phyloP scores from a whole-genome alignment of 2,329 filamentous ascomycete genomes.

The Hymenoscyphus fraxineus region DNA sequence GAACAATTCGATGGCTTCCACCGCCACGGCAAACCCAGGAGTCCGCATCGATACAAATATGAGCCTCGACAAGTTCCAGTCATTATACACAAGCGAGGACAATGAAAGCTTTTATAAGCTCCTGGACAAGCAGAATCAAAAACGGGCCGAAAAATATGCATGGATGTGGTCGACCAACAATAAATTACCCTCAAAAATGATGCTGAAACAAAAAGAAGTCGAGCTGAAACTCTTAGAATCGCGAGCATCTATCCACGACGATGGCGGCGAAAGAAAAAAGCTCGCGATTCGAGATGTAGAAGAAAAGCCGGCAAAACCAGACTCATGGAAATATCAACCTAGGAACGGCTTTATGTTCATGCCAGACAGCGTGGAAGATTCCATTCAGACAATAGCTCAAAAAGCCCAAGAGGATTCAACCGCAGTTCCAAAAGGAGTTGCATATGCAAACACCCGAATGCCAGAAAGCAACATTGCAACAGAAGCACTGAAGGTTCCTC shows the following conservation, averaged over 20 bases:
- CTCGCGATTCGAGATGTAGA: conserved; percentile 64
- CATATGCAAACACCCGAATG: conserved; percentile 80
- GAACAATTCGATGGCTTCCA: conserved; percentile 38
- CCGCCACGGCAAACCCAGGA: conserved; percentile 35
- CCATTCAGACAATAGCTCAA: conserved; percentile 60
- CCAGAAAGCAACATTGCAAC: conserved; percentile 45
- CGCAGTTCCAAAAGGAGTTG: conserved; percentile 71
- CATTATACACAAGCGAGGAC: conserved; percentile 94
- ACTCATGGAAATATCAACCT: conserved; percentile 70
- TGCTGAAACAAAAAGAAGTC: conserved; percentile 64
- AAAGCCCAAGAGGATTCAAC: conserved; percentile 66
- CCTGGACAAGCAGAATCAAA: conserved; percentile 84
- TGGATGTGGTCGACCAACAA: conserved; percentile 88
- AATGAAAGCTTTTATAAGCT: conserved; percentile 96
- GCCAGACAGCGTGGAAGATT: conserved; percentile 61
- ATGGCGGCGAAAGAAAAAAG: conserved; percentile 52
- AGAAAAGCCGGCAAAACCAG: conserved; percentile 70
- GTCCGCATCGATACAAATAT: conserved; percentile 65
- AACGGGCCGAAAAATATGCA: conserved; percentile 76
- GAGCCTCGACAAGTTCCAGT: conserved; percentile 80
- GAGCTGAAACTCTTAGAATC: conserved; percentile 49
- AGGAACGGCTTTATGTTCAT: conserved; percentile 86
- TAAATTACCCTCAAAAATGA: conserved; percentile 77
- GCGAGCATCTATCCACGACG: conserved; percentile 47
- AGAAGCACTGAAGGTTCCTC: conserved; percentile 48